Base-by-base conservation (phyloP, 306 rosid species). In the Alnus rubra region DNA sequence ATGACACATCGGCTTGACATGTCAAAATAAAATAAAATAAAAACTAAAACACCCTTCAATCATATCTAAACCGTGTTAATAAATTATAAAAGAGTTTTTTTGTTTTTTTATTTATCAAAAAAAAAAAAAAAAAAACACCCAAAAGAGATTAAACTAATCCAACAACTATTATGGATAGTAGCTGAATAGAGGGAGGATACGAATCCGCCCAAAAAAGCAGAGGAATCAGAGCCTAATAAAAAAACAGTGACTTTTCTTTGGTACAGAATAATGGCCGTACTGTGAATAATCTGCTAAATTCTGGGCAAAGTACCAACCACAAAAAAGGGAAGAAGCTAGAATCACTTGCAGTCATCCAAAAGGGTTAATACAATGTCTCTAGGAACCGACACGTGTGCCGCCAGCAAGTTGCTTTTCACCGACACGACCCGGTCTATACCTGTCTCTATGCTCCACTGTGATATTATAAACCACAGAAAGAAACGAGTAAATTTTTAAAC, bases 381-480 rank as follows among this genome's bases (percentile, higher is more conserved):
- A 1, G 0, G 11, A 5, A 44, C 65, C 76, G 76, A 74, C 88
- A 82, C 84, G 88, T 84, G 88, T 80, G 68, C 74, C 33, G 37
- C 60, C 44, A 30, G 4, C 64, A 73, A 82, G 81, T 79, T 2
- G 69, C 76, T 8, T 12, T 42, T 86, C 33, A 80, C 81, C 86
- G 82, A 73, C 85, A 69, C 54, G 78, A 79, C 83, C 79, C 44
- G 67, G 65, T 79, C 72, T 62, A 35, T 35, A 37, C 52, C 52
- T 23, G 51, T 65, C 68, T 74, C 68, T 18, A 49, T 60, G 69
- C 62, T 49, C 19, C 28, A 10, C 60, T 76, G 56, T 60, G 37
- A 44, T 11, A 73, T 44, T 81, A 39, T 86, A 68, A 64, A 73
- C 87, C 87, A 83, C 89, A 86, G 47, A 67, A 42, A 16, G 12